Evolutionary conservation across 1,284 basidiomycete species (phyloP).

Genomic region (Puccinia hordei): DNA sequence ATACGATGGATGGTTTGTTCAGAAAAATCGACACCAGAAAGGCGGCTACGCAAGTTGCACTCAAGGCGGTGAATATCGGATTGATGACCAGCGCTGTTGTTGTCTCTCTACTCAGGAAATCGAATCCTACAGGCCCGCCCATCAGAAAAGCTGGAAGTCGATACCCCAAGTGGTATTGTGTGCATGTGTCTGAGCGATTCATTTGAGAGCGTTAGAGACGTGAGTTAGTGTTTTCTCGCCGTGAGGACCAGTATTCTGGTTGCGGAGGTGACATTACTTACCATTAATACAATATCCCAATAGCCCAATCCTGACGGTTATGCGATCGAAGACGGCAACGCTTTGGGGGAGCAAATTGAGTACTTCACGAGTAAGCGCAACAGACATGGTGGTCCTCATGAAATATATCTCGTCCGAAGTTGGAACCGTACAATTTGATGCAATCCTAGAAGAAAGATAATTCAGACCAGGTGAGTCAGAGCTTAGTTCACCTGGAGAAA

Average conservation of each 20-base stretch:
- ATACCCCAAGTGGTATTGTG: constrained; percentile 29
- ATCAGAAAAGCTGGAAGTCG: constrained; percentile 24
- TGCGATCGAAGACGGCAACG: constrained; percentile 31
- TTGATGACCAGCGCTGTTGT: constrained; percentile 42
- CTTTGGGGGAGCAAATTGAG: constrained; percentile 18
- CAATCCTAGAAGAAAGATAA: constrained; percentile 28
- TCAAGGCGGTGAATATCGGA: constrained; percentile 37
- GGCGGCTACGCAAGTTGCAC: not conserved
- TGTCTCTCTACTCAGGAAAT: constrained; percentile 19
- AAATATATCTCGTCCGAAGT: constrained; percentile 33
- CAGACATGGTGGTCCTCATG: constrained; percentile 39
- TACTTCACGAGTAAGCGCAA: constrained; percentile 23
- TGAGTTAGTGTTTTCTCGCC: not conserved
- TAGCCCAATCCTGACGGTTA: constrained; percentile 27
- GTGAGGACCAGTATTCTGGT: no score
- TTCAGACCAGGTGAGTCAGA: no score
- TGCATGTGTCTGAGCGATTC: constrained; percentile 9
- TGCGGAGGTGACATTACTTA: not conserved
- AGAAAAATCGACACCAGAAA: constrained; percentile 22
- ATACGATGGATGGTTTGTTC: constrained; percentile 7
- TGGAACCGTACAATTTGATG: constrained; percentile 36
- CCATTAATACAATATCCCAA: constrained; percentile 48
- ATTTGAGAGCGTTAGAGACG: not conserved
- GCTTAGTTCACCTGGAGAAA: no score
- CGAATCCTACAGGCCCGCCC: constrained; percentile 22